Evolutionary conservation across 129 eudicot genomes (phyloP), one percentile per base, ranked within the genome.

Genomic region (Sambucus nigra): DNA sequence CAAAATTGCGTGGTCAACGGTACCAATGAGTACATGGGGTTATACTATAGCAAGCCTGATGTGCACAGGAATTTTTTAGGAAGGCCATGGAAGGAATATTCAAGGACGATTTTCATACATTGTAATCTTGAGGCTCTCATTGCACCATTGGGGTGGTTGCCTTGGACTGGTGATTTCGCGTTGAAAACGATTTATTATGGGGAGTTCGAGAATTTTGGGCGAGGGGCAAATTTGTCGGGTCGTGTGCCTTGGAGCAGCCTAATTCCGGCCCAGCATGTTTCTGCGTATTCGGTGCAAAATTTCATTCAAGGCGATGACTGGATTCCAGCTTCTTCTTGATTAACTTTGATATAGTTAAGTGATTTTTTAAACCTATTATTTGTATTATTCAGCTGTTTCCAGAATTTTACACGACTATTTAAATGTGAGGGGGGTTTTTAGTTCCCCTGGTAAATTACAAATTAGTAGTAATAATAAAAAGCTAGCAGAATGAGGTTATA

Each of bases 231-330:
- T 53, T 1, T 47, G 47, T 47, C 75, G 1, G 68, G 14, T 7
- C 54, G 88, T 16, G 88, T 76, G 22, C 23, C 51, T 5, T 80
- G 80, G 83, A 80, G 84, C 27, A 80, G 67, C 65, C 55, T 18
- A 60, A 69, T 73, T 57, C 78, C 80, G 0, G 38, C 59, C 0
- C 67, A 59, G 25, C 88, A 73, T 57, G 58, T 69, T 25, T 6
- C 10, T 17, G 19, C 63, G 12, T 76, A 80, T 55, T 55, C 73
- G 1, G 69, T 68, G 40, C 57, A 58, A 33, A 76, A 58, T 55
- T 80, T 80, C 39, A 69, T 80, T 21, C 84, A 80, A 61, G 83
- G 73, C 5, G 66, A 79, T 28, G 66, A 71, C 14, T 79, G 85
- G 80, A 65, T 47, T 20, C 25, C 52, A 47, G 20, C 25, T 17